Base-by-base conservation (phyloP, 2,329 filamentous ascomycete species). In the Diaporthe citriasiana region DNA sequence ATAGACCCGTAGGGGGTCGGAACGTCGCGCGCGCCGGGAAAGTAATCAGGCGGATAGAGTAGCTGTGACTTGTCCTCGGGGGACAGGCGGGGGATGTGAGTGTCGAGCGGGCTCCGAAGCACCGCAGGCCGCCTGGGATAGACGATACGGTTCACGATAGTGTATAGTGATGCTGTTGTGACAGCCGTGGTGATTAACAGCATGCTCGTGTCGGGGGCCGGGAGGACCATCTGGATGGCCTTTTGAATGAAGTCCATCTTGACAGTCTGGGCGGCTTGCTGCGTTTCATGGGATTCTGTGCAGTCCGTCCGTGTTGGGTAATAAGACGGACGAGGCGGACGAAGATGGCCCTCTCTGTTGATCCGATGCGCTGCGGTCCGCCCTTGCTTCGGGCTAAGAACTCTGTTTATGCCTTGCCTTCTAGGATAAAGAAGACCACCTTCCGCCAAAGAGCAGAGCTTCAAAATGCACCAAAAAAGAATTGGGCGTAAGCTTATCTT, bases 21-120 rank as follows among this genome's bases (percentile, higher is more conserved):
- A 22, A 97, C 90, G 80, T 95, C 90, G 73, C 93, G 88, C 0
- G 85, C 89, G 9, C 93, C 92, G 0, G 93, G 93, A 19, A 95
- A 87, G 22, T 89, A 88, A 81, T 94, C 88, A 4, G 90, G 90
- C 1, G 93, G 93, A 81, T 97, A 95, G 3, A 91, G 88, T 30
- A 89, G 78, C 6, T 80, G 77, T 59, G 81, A 79, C 25, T 84
- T 77, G 74, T 86, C 83, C 17, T 80, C 81, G 56, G 80, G 77
- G 22, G 84, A 80, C 15, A 85, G 77, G 9, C 76, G 75, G 15
- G 82, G 82, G 4, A 86, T 76, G 53, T 82, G 80, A 27, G 85
- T 85, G 72, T 81, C 84, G 40, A 74, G 72, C 22, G 74, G 74
- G 70, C 38, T 57, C 55, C 40, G 73, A 30, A 69, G 63, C 38